A percentile compares a stretch with the other conserved stretches of the same genome.
Evolutionary conservation across 1,139 yeast species (phyloP).

Genomic region (Pichia sp.): DNA sequence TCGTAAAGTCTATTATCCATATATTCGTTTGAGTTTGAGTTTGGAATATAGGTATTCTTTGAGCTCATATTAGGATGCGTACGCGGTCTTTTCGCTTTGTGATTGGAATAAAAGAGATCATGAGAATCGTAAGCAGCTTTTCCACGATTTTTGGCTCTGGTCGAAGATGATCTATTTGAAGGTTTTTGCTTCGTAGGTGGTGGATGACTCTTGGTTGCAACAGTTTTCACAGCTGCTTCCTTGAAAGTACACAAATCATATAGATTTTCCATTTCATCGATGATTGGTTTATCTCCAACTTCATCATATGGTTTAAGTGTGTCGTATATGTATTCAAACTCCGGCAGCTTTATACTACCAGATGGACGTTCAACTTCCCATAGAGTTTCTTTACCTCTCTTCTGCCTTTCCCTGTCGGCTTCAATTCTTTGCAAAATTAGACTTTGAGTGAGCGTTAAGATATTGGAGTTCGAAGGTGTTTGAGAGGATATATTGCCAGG

Average conservation of each 20-base stretch:
- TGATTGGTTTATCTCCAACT: constrained; percentile 28
- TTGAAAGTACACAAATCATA: constrained; percentile 18
- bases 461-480: constrained; percentile 2
- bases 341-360: constrained; percentile 45
- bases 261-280: constrained; percentile 25
- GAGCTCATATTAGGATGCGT: neutral
- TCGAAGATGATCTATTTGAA: neutral
- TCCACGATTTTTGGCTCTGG: neutral
- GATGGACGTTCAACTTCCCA: constrained; percentile 63
- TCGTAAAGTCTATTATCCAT: neutral
- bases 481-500: neutral
- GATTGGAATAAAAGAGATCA: constrained; percentile 3
- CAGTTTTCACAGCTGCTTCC: neutral
- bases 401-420: constrained; percentile 81
- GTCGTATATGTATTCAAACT: constrained; percentile 59
- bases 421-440: constrained; percentile 76
- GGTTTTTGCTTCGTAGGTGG: neutral
- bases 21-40: neutral
- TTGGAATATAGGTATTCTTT: neutral
- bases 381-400: constrained; percentile 66
- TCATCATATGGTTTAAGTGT: constrained; percentile 43
- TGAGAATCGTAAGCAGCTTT: neutral
- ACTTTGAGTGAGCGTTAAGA: constrained; percentile 31
- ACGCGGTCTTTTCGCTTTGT: neutral
- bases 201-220: neutral